Conservation (phyloP, 129 eudicot species). For the Helianthus tuberosus region DNA sequence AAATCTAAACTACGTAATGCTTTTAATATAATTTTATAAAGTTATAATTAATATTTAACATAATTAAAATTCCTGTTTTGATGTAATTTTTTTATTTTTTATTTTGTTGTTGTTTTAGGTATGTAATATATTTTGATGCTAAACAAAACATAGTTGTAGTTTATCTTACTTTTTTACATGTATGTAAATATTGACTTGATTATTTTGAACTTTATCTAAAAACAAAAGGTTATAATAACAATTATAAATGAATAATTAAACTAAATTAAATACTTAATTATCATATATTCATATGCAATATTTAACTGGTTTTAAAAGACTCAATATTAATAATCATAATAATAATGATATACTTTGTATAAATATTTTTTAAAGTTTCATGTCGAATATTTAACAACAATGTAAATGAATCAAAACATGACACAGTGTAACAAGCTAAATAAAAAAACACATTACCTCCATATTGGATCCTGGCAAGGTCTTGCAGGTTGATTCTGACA, state of each 20-base stretch:
- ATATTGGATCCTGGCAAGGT: constrained; percentile 45
- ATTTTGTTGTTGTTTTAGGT: neutral
- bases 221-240: neutral
- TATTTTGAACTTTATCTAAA: neutral
- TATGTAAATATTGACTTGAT: neutral
- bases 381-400: neutral
- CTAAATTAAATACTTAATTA: neutral
- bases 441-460: constrained; percentile 43
- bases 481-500: constrained; percentile 46
- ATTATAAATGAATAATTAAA: neutral
- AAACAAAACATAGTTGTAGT: neutral
- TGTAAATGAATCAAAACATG: too few species aligned
- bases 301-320: neutral
- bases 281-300: neutral
- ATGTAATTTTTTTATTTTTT: neutral
- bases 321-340: neutral
- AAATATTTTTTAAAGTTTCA: neutral
- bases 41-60: neutral
- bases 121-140: neutral
- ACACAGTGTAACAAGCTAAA: neutral
- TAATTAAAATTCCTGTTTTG: neutral
- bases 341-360: neutral
- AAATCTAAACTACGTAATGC: neutral
- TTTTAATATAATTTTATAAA: neutral
- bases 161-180: neutral